Percentiles rank a stretch among this genome's conserved stretches.
Conservation (phyloP, 495 filamentous ascomycete genomes). For the Aspergillus nanangensis region DNA sequence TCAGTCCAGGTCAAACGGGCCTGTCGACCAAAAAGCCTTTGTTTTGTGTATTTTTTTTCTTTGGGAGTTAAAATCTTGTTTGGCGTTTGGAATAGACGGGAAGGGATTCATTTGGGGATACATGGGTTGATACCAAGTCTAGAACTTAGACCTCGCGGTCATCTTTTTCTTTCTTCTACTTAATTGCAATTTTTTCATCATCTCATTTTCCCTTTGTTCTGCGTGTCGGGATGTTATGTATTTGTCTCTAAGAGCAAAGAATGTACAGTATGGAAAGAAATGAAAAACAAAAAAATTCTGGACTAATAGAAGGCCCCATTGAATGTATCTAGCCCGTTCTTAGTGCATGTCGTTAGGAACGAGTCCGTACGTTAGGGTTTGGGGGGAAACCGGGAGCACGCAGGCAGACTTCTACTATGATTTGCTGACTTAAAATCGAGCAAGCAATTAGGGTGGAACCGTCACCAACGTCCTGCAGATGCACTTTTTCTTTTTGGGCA, state of each 20-base stretch:
- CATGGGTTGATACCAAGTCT: slow-evolving; percentile 46
- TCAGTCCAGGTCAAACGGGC: slow-evolving; percentile 12
- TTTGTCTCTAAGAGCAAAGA: too few species aligned
- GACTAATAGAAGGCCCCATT: too few species aligned
- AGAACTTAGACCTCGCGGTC: slow-evolving; percentile 45
- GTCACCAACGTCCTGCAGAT: slow-evolving; percentile 17
- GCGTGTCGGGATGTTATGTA: too few species aligned
- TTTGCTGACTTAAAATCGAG: slow-evolving; percentile 11
- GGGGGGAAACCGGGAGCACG: slow-evolving; percentile 5
- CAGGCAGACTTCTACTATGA: slow-evolving; percentile 8
- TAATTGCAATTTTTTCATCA: slow-evolving; percentile 3
- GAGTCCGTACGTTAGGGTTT: neutral
- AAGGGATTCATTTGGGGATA: slow-evolving; percentile 34
- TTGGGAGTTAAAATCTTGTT: slow-evolving; percentile 16
- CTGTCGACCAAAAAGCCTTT: slow-evolving; percentile 22
- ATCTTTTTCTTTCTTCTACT: slow-evolving; percentile 24
- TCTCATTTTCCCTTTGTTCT: slow-evolving; percentile 10
- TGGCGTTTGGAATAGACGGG: slow-evolving; percentile 45
- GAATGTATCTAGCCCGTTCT: too few species aligned
- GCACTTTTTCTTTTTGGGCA: slow-evolving; percentile 22
- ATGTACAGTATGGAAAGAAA: too few species aligned
- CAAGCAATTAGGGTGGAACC: slow-evolving; percentile 18
- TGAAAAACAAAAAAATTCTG: too few species aligned
- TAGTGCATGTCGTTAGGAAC: neutral
- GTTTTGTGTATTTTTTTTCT: slow-evolving; percentile 17